Evolutionary conservation across 1,139 yeast species (phyloP).

Genomic region (Scheffersomyces segobiensis): DNA sequence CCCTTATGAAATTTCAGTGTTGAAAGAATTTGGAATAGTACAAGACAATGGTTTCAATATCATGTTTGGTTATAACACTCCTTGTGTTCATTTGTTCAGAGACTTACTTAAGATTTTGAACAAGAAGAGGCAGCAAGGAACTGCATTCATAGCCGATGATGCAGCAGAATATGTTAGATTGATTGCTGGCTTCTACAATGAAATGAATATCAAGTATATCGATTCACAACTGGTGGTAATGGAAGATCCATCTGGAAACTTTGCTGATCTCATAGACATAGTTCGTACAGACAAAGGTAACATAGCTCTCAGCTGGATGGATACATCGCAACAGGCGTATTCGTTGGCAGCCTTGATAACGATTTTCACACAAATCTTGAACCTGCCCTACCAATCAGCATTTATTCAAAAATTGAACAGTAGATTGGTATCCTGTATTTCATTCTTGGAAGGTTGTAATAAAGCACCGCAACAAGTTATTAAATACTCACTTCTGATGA

Average conservation of each 20-base stretch:
- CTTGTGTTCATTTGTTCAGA: conserved; percentile 49
- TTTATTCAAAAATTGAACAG: conserved; percentile 34
- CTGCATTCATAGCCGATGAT: conserved; percentile 9
- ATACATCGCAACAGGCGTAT: conserved; percentile 40
- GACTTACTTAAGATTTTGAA: conserved; percentile 58
- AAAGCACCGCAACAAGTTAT: conserved; percentile 23
- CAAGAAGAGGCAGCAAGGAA: conserved; percentile 29
- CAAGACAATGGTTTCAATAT: conserved; percentile 57
- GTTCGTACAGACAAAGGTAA: conserved; percentile 12
- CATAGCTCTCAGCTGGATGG: conserved; percentile 42
- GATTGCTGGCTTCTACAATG: conserved; percentile 32
- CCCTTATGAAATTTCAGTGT: conserved; percentile 38
- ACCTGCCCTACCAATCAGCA: conserved; percentile 32
- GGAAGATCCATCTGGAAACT: conserved; percentile 20
- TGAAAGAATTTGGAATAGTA: conserved; percentile 39
- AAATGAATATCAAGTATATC: conserved; percentile 24
- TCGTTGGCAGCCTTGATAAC: conserved; percentile 35
- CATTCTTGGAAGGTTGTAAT: conserved; percentile 24
- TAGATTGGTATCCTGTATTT: conserved; percentile 25
- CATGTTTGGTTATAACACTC: conserved; percentile 61
- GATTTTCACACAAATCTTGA: conserved; percentile 33
- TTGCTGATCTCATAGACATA: conserved; percentile 25
- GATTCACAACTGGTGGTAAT: conserved; percentile 10
- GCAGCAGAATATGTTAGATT: conserved; percentile 29
- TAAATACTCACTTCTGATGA: conserved; percentile 40